phyloP scores from a whole-genome alignment of 1,284 basidiomycete species.

The Naganishia liquefaciens region DNA sequence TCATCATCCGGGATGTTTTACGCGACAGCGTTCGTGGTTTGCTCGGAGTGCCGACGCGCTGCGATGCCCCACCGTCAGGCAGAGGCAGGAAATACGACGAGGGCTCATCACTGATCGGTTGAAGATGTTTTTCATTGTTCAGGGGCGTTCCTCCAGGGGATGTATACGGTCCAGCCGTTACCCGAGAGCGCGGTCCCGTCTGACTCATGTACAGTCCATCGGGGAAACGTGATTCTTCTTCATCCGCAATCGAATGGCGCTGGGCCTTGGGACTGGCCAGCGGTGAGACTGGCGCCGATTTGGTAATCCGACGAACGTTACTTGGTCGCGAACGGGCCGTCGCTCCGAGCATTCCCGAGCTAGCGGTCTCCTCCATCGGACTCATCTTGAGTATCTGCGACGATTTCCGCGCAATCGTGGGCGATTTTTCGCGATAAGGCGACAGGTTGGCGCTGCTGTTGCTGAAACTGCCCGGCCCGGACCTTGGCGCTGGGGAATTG shows the following conservation, averaged over 20 bases:
- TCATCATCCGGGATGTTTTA: slow-evolving; percentile 21
- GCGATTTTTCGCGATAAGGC: slow-evolving; percentile 25
- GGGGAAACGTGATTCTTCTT: neutral
- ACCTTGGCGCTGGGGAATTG: slow-evolving; percentile 17
- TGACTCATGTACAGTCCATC: slow-evolving; percentile 26
- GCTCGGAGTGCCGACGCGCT: neutral
- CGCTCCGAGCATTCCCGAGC: slow-evolving; percentile 10
- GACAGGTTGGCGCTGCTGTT: slow-evolving; percentile 2
- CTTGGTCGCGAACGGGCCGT: slow-evolving; percentile 20
- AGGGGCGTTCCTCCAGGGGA: slow-evolving; percentile 7
- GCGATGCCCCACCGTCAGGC: slow-evolving; percentile 27
- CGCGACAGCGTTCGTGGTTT: slow-evolving; percentile 23
- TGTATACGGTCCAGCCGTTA: slow-evolving; percentile 15
- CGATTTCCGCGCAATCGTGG: slow-evolving; percentile 38
- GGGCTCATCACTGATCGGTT: slow-evolving; percentile 30
- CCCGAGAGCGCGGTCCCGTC: slow-evolving; percentile 21
- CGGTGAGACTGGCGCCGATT: slow-evolving; percentile 34
- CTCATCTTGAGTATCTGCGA: slow-evolving; percentile 40
- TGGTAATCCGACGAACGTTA: slow-evolving; percentile 23
- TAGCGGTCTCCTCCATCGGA: slow-evolving; percentile 7
- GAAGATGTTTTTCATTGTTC: slow-evolving; percentile 14
- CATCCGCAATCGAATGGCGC: slow-evolving; percentile 28
- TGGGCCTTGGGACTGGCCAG: slow-evolving; percentile 37
- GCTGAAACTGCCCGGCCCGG: neutral
- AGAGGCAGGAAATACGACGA: slow-evolving; percentile 40